Evolutionary conservation across 1,139 yeast species (phyloP).

Genomic region (Diutina mesorugosa): DNA sequence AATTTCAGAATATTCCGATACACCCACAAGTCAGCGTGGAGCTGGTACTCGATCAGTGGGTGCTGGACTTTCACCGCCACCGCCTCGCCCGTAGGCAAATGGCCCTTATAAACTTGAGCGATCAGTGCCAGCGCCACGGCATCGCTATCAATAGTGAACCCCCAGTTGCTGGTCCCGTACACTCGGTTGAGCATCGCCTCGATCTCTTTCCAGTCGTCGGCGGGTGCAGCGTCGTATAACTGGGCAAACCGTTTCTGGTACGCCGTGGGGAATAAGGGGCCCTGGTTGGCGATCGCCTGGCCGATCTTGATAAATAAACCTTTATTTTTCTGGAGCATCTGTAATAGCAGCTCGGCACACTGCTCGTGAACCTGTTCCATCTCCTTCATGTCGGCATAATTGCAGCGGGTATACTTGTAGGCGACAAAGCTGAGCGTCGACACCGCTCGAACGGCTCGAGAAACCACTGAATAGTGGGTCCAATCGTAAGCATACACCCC

Average conservation of each 20-base stretch:
- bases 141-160: slow-evolving; percentile 23
- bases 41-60: slow-evolving; percentile 42
- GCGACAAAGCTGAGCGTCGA: background rate
- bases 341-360: slow-evolving; percentile 42
- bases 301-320: slow-evolving; percentile 70
- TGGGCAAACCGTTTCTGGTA: slow-evolving; percentile 41
- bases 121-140: slow-evolving; percentile 65
- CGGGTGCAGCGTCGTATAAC: slow-evolving; percentile 62
- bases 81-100: slow-evolving; percentile 24
- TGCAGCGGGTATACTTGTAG: background rate
- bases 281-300: slow-evolving; percentile 65
- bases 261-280: slow-evolving; percentile 50
- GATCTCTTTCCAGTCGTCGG: slow-evolving; percentile 45
- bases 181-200: slow-evolving; percentile 26
- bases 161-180: slow-evolving; percentile 24
- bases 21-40: slow-evolving; percentile 44
- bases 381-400: slow-evolving; percentile 19
- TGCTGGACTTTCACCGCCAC: slow-evolving; percentile 69
- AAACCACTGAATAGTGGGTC: background rate
- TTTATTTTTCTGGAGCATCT: slow-evolving; percentile 42
- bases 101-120: slow-evolving; percentile 60
- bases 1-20: slow-evolving; percentile 39
- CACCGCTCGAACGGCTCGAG: background rate
- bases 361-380: slow-evolving; percentile 45
- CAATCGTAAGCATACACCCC: background rate